Conservation (phyloP, 768 basidiomycete species). For the Mycena kentingensis region DNA sequence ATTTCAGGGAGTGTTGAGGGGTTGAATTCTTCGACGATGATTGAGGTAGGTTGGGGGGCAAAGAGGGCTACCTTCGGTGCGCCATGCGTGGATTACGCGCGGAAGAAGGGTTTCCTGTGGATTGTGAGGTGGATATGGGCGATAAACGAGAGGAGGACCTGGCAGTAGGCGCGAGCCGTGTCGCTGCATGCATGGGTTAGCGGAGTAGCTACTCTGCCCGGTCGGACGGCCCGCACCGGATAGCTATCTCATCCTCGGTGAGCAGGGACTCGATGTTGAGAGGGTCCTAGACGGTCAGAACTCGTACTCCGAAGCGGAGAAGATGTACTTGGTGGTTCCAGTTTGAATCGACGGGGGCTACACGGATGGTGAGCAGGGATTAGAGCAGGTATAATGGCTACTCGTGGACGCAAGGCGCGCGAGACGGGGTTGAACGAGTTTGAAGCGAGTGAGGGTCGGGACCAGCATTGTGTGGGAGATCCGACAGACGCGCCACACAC, state of each 20-base stretch:
- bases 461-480: no score
- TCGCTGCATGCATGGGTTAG: slow-evolving; percentile 50
- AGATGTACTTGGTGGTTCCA: slow-evolving; percentile 1
- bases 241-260: slow-evolving; percentile 87
- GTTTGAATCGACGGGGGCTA: neutral
- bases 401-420: neutral
- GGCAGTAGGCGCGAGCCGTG: slow-evolving; percentile 77
- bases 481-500: no score
- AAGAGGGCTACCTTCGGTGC: slow-evolving; percentile 68
- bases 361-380: neutral
- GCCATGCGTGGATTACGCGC: slow-evolving; percentile 86
- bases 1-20: slow-evolving; percentile 79
- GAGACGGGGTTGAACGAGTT: neutral
- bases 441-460: neutral
- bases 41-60: neutral
- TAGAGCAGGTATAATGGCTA: neutral
- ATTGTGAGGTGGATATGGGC: neutral
- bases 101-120: slow-evolving; percentile 77
- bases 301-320: neutral
- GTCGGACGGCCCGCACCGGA: slow-evolving; percentile 56
- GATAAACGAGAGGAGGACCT: slow-evolving; percentile 41
- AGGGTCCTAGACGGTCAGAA: slow-evolving; percentile 65
- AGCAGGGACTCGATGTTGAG: slow-evolving; percentile 76
- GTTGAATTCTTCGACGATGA: slow-evolving; percentile 63
- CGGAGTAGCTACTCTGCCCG: slow-evolving; percentile 7